Percentiles rank a stretch among this genome's conserved stretches.
Conservation (phyloP, 2,329 filamentous ascomycete species). For the Onygenales sp. region DNA sequence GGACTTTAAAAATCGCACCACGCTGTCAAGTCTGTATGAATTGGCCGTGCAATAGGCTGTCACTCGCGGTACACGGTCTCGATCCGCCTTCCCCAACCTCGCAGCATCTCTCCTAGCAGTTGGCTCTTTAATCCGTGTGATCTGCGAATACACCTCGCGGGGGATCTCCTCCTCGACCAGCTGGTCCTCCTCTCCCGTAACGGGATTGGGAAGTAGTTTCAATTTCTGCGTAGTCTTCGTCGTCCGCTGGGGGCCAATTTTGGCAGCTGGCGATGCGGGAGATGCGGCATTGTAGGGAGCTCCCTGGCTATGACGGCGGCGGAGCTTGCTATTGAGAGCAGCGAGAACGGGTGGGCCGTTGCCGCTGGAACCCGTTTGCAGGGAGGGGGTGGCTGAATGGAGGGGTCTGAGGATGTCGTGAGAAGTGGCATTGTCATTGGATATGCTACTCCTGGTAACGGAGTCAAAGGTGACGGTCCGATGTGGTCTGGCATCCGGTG, state of each 20-base stretch:
- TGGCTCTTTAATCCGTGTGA: slow-evolving; percentile 94
- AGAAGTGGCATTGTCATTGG: not conserved
- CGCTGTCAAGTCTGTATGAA: slow-evolving; percentile 77
- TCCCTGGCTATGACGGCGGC: slow-evolving; percentile 75
- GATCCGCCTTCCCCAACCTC: slow-evolving; percentile 82
- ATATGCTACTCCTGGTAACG: slow-evolving; percentile 30
- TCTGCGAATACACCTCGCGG: slow-evolving; percentile 93
- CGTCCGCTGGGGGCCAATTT: slow-evolving; percentile 89
- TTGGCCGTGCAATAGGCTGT: slow-evolving; percentile 96
- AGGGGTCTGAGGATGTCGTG: slow-evolving; percentile 26
- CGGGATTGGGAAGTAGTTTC: slow-evolving; percentile 89
- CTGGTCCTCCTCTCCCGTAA: slow-evolving; percentile 70
- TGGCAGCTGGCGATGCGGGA: slow-evolving; percentile 33
- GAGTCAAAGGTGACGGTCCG: slow-evolving; percentile 39
- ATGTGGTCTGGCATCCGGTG: slow-evolving; percentile 24
- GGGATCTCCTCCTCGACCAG: slow-evolving; percentile 79
- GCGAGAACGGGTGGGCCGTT: slow-evolving; percentile 56
- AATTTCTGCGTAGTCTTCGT: slow-evolving; percentile 95
- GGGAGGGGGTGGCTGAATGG: slow-evolving; percentile 28
- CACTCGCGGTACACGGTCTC: slow-evolving; percentile 75
- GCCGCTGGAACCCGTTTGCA: slow-evolving; percentile 19
- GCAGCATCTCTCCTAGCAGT: slow-evolving; percentile 88
- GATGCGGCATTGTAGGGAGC: slow-evolving; percentile 38
- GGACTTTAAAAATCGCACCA: slow-evolving; percentile 87
- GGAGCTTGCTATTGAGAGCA: slow-evolving; percentile 76